Evolutionary conservation across 106 monocot species (phyloP), one percentile per base, ranked within the genome.

Genomic region (Iris macrosiphon): DNA sequence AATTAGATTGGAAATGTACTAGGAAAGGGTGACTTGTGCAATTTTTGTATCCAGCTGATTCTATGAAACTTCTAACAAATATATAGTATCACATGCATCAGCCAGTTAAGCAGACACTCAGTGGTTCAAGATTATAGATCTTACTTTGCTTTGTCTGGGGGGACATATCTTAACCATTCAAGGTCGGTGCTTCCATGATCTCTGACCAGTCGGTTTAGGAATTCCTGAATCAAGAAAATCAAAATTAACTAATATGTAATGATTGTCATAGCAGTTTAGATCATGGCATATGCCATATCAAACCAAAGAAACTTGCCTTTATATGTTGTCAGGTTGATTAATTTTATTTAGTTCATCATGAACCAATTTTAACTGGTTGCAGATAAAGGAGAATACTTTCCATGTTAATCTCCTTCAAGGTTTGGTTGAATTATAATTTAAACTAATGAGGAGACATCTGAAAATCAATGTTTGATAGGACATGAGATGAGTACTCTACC

Each of bases 171-270:
- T 52, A 64, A 52, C 64, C 64, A 64, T 64, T 64, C 64, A 52
- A 64, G 64, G 48, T 64, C 64, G 6, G 29, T 64, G 41, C 52
- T 64, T 64, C 64, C 64, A 64, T 64, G 64, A 32, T 64, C 64
- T 29, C 17, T 25, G 40, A 64, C 64, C 15, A 64, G 40, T 3
- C 64, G 23, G 29, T 64, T 42, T 0, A 64, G 52, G 16, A 64
- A 52, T 24, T 25, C 64, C 64, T 64, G 64, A 48, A 63, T 22
- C 23, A 57, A 38, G 23, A 57, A 57, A 25, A 40, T 5, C 20
- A 40, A 7, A 12, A 37, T 4, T 13, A 53, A 32, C 15, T 33
- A 32, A 7, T 3, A 20, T 0, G 31, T 31, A 3, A 29, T n/a
- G n/a, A 23, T 53, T 20, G 17, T 18, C 2, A 51, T 53, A 3